Evolutionary conservation across 1,139 yeast species (phyloP).

Genomic region (Yamadazyma sp.): DNA sequence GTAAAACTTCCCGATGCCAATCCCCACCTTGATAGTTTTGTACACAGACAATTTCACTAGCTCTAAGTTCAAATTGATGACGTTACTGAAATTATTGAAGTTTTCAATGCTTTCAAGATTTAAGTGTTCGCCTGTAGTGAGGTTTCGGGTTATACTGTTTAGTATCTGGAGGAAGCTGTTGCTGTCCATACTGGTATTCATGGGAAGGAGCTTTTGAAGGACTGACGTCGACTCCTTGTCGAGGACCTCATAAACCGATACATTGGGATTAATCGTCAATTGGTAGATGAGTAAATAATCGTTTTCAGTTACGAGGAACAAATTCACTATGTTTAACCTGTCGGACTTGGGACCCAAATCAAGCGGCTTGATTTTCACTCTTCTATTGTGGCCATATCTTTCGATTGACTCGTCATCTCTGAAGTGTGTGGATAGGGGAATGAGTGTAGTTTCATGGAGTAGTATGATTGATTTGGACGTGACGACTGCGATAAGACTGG

Average conservation of each 20-base stretch:
- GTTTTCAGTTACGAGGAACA: slow-evolving; percentile 35
- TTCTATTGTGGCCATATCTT: slow-evolving; percentile 32
- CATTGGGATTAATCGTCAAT: slow-evolving; percentile 28
- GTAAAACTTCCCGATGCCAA: slow-evolving; percentile 37
- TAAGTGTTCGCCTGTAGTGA: slow-evolving; percentile 28
- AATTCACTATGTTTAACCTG: slow-evolving; percentile 22
- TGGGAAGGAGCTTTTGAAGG: slow-evolving; percentile 36
- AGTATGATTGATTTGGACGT: slow-evolving; percentile 29
- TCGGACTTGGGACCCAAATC: slow-evolving; percentile 7
- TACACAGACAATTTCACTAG: slow-evolving; percentile 30
- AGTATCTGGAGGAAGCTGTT: slow-evolving; percentile 27
- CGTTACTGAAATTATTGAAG: slow-evolving; percentile 32
- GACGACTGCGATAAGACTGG: slow-evolving; percentile 35
- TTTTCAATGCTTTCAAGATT: slow-evolving; percentile 43
- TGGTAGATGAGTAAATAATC: slow-evolving; percentile 38
- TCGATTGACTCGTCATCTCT: slow-evolving; percentile 32
- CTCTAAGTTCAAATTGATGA: slow-evolving; percentile 26
- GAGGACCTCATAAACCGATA: slow-evolving; percentile 32
- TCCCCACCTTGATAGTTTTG: slow-evolving; percentile 37
- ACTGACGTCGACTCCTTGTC: slow-evolving; percentile 23
- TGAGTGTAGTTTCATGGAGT: slow-evolving; percentile 30
- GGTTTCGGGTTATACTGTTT: slow-evolving; percentile 36
- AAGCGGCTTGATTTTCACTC: slow-evolving; percentile 23
- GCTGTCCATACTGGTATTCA: slow-evolving; percentile 8
- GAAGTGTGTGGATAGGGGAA: slow-evolving; percentile 35